Base-by-base conservation (phyloP, 345 rosid species). In the Salix dunnii region DNA sequence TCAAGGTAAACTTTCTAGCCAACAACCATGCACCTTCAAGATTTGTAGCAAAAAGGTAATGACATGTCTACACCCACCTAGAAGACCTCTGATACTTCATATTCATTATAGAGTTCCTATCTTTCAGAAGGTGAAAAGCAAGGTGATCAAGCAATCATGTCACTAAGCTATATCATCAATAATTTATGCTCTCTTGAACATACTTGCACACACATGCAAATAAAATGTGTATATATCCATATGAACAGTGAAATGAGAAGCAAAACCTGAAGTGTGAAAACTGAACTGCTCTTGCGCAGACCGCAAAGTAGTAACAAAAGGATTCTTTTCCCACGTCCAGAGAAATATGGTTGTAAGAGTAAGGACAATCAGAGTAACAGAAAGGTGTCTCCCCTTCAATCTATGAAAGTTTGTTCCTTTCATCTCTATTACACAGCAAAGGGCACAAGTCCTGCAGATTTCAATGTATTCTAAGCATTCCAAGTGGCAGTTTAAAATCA, bases 291-390 rank as follows among this genome's bases (percentile, higher is more conserved):
- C 81, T 67, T 73, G 86, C 20, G 83, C 83, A 10, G 78, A 80
- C 21, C 11, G 75, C 38, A 85, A 51, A 7, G 87, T 79, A 40
- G 81, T 71, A 43, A 80, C 46, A 30, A 84, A 78, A 46, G 86
- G 89, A 84, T 90, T 90, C 55, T 78, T 84, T 77, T 86, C 87
- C 84, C 85, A 78, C 10, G 74, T 74, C 85, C 84, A 88, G 55
- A 90, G 79, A 20, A 90, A 67, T n/a, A 88, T 18, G 38, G 85
- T 72, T 8, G 85, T 76, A 77, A 85, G 74, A 38, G 73, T 51
- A 46, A 90, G 76, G 65, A 55, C 76, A 7, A 88, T 33, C 40
- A 90, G 74, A 55, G 75, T 46, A n/a, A 79, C 38, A 42, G 83
- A 85, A 78, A 88, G 70, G 70, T 75, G 75, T 30, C 81, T 81